Conservation (phyloP, 148 eudicot genomes). For the Nyssa sinensis region DNA sequence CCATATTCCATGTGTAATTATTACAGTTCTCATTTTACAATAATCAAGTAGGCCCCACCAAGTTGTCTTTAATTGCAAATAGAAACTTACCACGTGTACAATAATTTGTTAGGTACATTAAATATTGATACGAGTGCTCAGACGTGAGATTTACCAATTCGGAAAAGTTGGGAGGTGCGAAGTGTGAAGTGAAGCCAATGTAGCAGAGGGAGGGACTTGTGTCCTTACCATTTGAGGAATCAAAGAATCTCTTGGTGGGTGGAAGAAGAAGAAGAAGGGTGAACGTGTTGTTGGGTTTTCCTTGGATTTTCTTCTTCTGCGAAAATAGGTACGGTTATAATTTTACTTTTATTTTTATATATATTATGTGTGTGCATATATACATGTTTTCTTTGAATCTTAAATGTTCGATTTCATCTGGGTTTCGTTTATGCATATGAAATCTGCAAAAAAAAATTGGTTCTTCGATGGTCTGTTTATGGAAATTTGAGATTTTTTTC, state of each 20-base stretch:
- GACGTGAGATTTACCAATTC: not conserved
- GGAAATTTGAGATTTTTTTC: slow-evolving; percentile 3
- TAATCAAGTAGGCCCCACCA: not conserved
- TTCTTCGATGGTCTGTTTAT: not conserved
- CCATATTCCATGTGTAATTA: not conserved
- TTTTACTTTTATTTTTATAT: slow-evolving; percentile 5
- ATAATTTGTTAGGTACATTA: not conserved
- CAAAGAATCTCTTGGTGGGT: slow-evolving; percentile 20
- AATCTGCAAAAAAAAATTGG: not conserved
- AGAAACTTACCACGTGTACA: not conserved
- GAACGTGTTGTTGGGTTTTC: slow-evolving; percentile 9
- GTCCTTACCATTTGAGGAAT: slow-evolving; percentile 6
- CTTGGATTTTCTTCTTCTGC: slow-evolving; percentile 14
- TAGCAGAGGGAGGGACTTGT: not conserved
- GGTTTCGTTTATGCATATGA: not conserved
- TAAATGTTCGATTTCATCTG: slow-evolving; percentile 10
- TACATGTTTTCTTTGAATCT: not conserved
- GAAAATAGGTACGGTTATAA: slow-evolving; percentile 6
- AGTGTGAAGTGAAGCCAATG: slow-evolving; percentile 16
- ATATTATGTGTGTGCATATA: not conserved
- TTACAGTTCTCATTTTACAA: not conserved
- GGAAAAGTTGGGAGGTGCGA: slow-evolving; percentile 5
- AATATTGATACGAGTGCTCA: not conserved
- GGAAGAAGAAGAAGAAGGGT: not conserved
- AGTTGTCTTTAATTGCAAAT: not conserved